Evolutionary conservation across 2,329 filamentous ascomycete species (phyloP).

Genomic region (Alternaria rosae): DNA sequence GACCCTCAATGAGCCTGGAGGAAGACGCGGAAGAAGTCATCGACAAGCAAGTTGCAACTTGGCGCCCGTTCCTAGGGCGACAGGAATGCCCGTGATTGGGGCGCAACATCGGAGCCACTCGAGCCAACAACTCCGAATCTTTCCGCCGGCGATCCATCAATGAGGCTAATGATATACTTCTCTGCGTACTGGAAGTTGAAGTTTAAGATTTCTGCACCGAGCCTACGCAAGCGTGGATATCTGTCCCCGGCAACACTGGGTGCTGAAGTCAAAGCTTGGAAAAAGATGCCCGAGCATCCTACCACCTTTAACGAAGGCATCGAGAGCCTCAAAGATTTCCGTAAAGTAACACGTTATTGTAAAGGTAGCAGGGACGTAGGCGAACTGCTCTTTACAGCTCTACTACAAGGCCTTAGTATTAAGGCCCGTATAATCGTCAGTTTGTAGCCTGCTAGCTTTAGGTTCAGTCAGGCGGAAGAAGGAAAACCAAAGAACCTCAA

Average conservation of each 20-base stretch:
- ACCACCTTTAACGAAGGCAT: conserved; percentile 79
- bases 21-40: too few relatives aligned
- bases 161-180: conserved; percentile 78
- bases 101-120: conserved; percentile 69
- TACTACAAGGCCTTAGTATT: conserved; percentile 80
- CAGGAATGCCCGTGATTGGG: conserved; percentile 72
- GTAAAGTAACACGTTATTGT: conserved; percentile 71
- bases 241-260: conserved; percentile 78
- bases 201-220: conserved; percentile 79
- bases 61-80: too few relatives aligned
- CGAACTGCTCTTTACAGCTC: conserved; percentile 85
- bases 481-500: conserved; percentile 61
- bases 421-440: conserved; percentile 85
- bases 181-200: conserved; percentile 86
- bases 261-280: conserved; percentile 74
- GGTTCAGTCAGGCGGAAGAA: conserved; percentile 87
- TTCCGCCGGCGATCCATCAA: conserved; percentile 82
- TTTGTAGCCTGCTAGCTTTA: conserved; percentile 85
- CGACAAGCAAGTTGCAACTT: too few relatives aligned
- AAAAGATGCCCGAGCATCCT: conserved; percentile 67
- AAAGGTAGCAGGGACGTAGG: conserved; percentile 87
- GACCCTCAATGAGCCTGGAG: too few relatives aligned
- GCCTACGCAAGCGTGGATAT: conserved; percentile 88
- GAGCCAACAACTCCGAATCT: conserved; percentile 77
- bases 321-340: conserved; percentile 70